phyloP scores from a whole-genome alignment of 2,329 filamentous ascomycete genomes.

The Lecanicillium sp. region DNA sequence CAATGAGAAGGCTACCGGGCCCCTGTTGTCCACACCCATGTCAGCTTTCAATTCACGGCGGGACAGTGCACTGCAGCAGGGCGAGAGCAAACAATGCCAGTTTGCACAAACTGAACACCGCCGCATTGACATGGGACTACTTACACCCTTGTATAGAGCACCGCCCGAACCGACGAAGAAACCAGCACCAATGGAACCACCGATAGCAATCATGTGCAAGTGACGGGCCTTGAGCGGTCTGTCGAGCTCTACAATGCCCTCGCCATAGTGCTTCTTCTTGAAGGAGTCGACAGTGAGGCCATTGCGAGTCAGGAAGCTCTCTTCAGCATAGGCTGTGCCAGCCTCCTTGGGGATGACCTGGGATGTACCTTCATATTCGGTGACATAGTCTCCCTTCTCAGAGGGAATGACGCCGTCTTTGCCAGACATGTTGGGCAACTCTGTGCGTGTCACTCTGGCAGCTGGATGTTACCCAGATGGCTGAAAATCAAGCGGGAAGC shows the following conservation, averaged over 20 bases:
- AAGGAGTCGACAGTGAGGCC: conserved; percentile 32
- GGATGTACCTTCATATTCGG: conserved; percentile 11
- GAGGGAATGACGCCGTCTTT: conserved; percentile 13
- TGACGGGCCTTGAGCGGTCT: conserved; percentile 50
- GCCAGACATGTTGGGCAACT: conserved; percentile 8
- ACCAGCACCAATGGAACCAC: conserved; percentile 56
- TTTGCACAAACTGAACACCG: background rate
- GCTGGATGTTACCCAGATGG: background rate
- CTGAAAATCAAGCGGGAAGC: background rate
- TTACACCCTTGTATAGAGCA: conserved; percentile 46
- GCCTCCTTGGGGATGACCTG: conserved; percentile 14
- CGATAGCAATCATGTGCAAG: conserved; percentile 58
- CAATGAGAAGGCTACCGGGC: conserved; percentile 39
- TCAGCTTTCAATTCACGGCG: conserved; percentile 6
- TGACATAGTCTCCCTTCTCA: conserved; percentile 17
- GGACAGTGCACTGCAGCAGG: conserved; percentile 1
- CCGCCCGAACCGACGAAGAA: conserved; percentile 56
- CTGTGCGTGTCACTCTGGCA: background rate
- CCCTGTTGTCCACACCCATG: conserved; percentile 20
- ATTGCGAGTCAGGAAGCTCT: conserved; percentile 30
- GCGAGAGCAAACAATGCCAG: background rate
- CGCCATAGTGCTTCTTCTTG: conserved; percentile 27
- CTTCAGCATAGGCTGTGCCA: conserved; percentile 18
- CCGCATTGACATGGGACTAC: conserved; percentile 16
- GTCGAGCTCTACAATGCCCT: conserved; percentile 32